A percentile compares a stretch with the other conserved stretches of the same genome.
These are phyloP conservation scores for Vigna hirtella DNA, from an alignment of 306 rosid genomes.

Conservation along the genomic window DNA sequence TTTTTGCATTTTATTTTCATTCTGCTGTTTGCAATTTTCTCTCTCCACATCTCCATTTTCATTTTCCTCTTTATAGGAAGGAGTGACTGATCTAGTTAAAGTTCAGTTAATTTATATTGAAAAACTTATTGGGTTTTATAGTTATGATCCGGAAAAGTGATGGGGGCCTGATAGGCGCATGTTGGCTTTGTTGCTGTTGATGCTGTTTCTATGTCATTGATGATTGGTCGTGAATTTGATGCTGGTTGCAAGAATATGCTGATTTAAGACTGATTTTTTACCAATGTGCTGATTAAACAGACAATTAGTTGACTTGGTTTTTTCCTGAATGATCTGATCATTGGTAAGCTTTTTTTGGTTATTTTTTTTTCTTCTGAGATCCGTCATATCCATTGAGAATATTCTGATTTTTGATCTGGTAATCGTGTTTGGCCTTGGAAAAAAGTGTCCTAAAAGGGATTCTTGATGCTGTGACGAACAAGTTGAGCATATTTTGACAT, in stretches of 20 bases:
- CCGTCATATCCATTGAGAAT: constrained; percentile 40
- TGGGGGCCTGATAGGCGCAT: constrained; percentile 66
- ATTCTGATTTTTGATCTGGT: constrained; percentile 56
- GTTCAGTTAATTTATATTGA: constrained; percentile 52
- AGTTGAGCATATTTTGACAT: constrained; percentile 54
- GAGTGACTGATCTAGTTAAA: constrained; percentile 39
- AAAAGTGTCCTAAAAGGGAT: constrained; percentile 46
- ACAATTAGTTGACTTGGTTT: constrained; percentile 61
- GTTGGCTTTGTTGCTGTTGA: constrained; percentile 71
- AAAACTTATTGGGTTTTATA: constrained; percentile 85
- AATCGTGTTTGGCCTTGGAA: constrained; percentile 43
- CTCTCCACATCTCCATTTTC: constrained; percentile 21
- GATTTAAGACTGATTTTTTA: constrained; percentile 71
- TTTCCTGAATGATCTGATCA: constrained; percentile 51
- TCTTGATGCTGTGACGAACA: constrained; percentile 59
- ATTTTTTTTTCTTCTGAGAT: constrained; percentile 50
- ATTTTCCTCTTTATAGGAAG: constrained; percentile 14
- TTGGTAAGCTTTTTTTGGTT: constrained; percentile 68
- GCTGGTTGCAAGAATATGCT: constrained; percentile 78
- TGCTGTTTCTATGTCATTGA: constrained; percentile 72
- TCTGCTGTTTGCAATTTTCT: constrained; percentile 15
- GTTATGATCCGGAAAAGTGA: constrained; percentile 75
- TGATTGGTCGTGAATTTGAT: constrained; percentile 74
- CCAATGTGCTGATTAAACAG: constrained; percentile 70
- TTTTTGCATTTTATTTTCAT: constrained; percentile 34